These are phyloP conservation scores for Colletotrichum sp. DNA, from an alignment of 2,329 filamentous ascomycete genomes.

Conservation along the genomic window DNA sequence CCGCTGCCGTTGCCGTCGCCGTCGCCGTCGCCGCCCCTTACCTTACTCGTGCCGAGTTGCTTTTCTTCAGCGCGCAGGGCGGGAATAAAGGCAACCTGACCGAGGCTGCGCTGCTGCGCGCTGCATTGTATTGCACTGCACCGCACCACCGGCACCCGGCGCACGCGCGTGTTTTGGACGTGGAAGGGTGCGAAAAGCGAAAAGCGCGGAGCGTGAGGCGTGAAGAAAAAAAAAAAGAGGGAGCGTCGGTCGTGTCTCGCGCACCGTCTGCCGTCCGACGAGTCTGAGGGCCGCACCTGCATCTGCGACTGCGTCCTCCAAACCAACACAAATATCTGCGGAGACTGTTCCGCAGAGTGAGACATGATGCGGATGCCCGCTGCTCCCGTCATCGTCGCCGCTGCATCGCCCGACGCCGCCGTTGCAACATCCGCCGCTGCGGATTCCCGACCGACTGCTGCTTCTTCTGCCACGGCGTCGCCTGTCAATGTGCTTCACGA, in stretches of 20 bases:
- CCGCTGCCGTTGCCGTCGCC: neutral
- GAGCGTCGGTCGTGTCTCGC: neutral
- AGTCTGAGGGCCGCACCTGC: neutral
- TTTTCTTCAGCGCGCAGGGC: neutral
- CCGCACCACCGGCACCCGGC: neutral
- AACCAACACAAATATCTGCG: neutral
- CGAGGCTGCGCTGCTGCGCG: neutral
- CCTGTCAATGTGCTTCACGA: neutral
- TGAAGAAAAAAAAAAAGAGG: neutral
- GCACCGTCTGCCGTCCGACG: neutral
- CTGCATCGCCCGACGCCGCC: neutral
- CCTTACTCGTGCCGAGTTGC: neutral
- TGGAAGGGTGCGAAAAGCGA: neutral
- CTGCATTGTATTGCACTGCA: neutral
- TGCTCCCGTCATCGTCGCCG: neutral
- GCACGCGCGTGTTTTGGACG: neutral
- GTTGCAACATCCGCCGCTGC: neutral
- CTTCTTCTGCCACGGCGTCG: neutral
- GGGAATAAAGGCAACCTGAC: neutral
- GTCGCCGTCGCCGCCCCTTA: neutral
- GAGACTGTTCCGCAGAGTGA: neutral
- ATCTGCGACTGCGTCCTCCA: neutral
- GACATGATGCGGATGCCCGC: constrained; percentile 21
- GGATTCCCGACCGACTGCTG: neutral
- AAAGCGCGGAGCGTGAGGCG: neutral